Base-by-base conservation (phyloP, 2,329 filamentous ascomycete species). In the Fusarium praegraminearum region DNA sequence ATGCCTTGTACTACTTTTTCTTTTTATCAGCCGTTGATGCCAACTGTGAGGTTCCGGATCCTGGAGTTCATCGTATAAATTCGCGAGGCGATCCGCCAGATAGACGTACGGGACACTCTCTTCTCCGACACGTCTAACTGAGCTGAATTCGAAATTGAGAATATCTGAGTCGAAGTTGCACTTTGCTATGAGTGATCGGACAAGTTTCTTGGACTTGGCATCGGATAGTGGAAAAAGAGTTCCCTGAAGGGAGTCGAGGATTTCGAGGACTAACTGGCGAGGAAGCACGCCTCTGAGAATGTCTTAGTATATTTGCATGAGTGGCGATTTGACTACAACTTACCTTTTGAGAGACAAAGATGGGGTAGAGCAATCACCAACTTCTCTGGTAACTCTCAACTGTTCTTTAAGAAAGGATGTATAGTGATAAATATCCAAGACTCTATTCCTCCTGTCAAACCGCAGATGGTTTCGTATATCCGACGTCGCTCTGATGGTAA, bases 151-250 rank as follows among this genome's bases (percentile, higher is more conserved):
- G 1, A 60, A 60, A 4, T 35, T 58, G 2, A 60, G 16, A 0
- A 57, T 41, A 1, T 60, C 57, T 2, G 57, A 22, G 4, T 60
- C 57, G 12, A 60, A 58, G 2, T n/a, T 11, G 3, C 53, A 58
- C 2, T 43, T 60, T 0, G 4, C 2, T 0, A 60, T 16, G 1
- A 58, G 41, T 0, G 41, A 58, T 0, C 22, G 18, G 2, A 38
- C 22, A n/a, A 60, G 57, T 7, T 41, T 49, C 15, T 47, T 58
- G 0, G 52, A 47, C 10, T 30, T 58, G 5, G 43, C 15, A 3
- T 57, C 53, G 0, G 52, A 60, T 4, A 59, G 40, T 1, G 53
- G 57, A 15, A 60, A 60, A 0, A 60, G n/a, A 2, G 53, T 49
- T 1, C 41, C 53, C 24, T 60, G 57, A 1, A 60, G 22, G 2